Evolutionary conservation across 306 rosid species (phyloP).

Genomic region (Sesbania bispinosa): DNA sequence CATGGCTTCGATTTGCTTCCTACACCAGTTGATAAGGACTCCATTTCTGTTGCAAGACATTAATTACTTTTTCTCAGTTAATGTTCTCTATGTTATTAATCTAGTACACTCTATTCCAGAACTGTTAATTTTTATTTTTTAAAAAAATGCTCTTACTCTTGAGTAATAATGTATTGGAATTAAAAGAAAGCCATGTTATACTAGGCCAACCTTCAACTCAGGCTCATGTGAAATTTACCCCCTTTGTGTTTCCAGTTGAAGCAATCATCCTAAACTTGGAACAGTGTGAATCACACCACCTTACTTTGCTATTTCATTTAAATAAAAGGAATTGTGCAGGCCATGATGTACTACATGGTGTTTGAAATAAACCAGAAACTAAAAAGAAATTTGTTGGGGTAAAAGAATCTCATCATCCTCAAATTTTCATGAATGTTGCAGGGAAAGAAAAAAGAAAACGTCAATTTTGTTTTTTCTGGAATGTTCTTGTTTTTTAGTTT

Average conservation of each 20-base stretch:
- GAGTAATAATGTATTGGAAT: constrained; percentile 2
- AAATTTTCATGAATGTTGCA: no score
- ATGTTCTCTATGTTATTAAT: constrained; percentile 47
- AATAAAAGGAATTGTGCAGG: no score
- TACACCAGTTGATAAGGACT: constrained; percentile 85
- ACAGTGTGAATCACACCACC: neutral
- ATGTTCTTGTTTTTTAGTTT: neutral
- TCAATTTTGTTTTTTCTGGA: no score
- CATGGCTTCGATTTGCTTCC: constrained; percentile 99
- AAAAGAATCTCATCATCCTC: no score
- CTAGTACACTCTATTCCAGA: constrained; percentile 31
- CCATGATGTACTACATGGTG: neutral
- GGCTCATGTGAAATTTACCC: neutral
- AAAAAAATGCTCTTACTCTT: neutral
- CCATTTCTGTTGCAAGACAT: constrained; percentile 97
- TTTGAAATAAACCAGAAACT: neutral
- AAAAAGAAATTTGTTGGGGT: no score
- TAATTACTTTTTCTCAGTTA: constrained; percentile 71
- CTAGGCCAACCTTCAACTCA: neutral
- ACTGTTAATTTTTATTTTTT: neutral
- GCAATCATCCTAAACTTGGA: neutral
- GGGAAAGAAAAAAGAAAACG: no score
- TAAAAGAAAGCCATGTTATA: neutral
- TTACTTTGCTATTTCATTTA: neutral
- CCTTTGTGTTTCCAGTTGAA: neutral